Percentiles rank a stretch among this genome's conserved stretches.
phyloP scores from a whole-genome alignment of 2,329 filamentous ascomycete genomes.

The Monilinia aucupariae region DNA sequence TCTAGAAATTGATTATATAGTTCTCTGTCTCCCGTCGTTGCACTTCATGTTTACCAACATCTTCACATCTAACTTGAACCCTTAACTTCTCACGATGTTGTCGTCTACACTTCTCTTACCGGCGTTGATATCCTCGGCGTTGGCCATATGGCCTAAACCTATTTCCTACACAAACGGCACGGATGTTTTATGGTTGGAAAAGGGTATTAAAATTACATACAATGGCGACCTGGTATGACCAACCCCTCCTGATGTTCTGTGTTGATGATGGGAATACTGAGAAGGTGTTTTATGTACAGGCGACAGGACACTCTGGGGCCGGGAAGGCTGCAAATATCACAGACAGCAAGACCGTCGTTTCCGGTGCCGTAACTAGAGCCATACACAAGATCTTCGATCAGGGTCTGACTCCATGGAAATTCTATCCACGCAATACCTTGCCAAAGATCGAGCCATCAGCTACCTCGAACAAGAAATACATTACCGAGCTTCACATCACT shows the following conservation, averaged over 20 bases:
- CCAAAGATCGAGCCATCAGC: conserved; percentile 58
- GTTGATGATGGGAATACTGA: conserved; percentile 28
- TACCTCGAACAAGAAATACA: conserved; percentile 41
- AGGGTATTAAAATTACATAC: conserved; percentile 50
- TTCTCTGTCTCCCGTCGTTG: conserved; percentile 21
- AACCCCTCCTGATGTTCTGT: conserved; percentile 32
- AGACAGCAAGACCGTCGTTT: conserved; percentile 48
- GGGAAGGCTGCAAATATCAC: conserved; percentile 13
- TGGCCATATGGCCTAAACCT: conserved; percentile 54
- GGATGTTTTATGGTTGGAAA: conserved; percentile 48
- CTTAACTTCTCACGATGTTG: conserved; percentile 21
- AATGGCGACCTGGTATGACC: conserved; percentile 53
- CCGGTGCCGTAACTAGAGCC: conserved; percentile 53
- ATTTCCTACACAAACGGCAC: conserved; percentile 47
- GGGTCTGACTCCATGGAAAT: conserved; percentile 73
- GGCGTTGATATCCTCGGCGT: conserved; percentile 22
- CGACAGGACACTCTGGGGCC: conserved; percentile 18
- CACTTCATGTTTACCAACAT: not conserved
- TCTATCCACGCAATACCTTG: conserved; percentile 54
- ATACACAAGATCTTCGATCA: conserved; percentile 59
- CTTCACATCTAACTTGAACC: not conserved
- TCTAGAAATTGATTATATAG: conserved; percentile 37
- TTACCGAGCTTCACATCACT: conserved; percentile 57
- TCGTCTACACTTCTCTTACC: conserved; percentile 23
- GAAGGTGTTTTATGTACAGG: conserved; percentile 22